Evolutionary conservation across 2,329 filamentous ascomycete genomes (phyloP).

Genomic region (Trichoderma sp.): DNA sequence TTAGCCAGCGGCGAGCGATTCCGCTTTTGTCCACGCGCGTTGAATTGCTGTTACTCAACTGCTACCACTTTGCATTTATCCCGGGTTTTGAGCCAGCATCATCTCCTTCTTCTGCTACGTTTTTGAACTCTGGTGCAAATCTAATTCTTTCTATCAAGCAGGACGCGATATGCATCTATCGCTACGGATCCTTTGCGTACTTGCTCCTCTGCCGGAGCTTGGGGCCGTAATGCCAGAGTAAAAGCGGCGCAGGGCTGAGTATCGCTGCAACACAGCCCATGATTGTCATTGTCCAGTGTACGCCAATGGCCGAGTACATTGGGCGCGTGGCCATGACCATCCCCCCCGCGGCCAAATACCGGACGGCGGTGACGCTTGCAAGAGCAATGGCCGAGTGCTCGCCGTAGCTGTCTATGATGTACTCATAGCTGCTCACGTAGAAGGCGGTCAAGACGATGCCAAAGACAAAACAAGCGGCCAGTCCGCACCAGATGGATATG

Average conservation of each 20-base stretch:
- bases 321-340: slow-evolving; percentile 6
- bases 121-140: too few species aligned
- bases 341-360: neutral
- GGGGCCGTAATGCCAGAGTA: neutral
- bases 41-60: neutral
- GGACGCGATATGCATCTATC: neutral
- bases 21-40: neutral
- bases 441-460: slow-evolving; percentile 53
- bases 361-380: neutral
- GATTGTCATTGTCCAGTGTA: slow-evolving; percentile 4
- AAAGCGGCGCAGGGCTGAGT: neutral
- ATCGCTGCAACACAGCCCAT: neutral
- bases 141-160: neutral
- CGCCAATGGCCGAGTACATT: neutral
- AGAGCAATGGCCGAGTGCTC: slow-evolving; percentile 45
- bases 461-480: slow-evolving; percentile 53
- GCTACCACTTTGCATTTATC: neutral
- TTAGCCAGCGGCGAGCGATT: neutral
- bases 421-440: slow-evolving; percentile 56
- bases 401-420: slow-evolving; percentile 60
- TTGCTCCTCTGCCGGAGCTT: neutral
- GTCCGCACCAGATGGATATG: slow-evolving; percentile 52
- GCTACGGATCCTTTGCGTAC: neutral
- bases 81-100: too few species aligned
- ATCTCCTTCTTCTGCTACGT: too few species aligned